A percentile compares a stretch with the other conserved stretches of the same genome.
These are phyloP conservation scores for Coelastrella sp. DNA, from an alignment of 139 green algal genomes.

Conservation along the genomic window DNA sequence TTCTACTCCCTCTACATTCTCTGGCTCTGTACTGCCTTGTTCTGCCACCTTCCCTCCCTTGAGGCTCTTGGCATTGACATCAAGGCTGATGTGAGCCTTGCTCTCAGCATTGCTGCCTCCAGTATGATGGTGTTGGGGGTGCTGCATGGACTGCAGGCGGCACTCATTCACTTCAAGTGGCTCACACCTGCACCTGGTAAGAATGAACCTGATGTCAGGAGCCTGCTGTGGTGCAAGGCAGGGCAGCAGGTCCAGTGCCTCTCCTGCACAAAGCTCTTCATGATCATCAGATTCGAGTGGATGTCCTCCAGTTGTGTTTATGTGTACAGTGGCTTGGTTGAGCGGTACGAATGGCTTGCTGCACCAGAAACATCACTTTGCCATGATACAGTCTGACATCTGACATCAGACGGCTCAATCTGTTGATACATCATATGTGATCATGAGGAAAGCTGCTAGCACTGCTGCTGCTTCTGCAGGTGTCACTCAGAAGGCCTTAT, in stretches of 20 bases:
- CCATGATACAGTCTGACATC: too few relatives aligned
- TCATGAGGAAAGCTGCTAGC: background rate
- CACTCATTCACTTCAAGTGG: conserved; percentile 53
- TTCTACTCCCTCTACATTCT: conserved; percentile 82
- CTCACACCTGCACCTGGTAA: conserved; percentile 32
- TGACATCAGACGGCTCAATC: background rate
- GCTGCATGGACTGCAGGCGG: conserved; percentile 64
- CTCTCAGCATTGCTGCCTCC: conserved; percentile 73
- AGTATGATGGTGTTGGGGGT: conserved; percentile 54
- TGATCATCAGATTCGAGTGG: too few relatives aligned
- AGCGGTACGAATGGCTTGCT: too few relatives aligned
- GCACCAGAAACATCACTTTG: too few relatives aligned
- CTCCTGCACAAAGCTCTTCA: too few relatives aligned
- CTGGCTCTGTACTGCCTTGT: conserved; percentile 86
- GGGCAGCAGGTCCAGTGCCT: too few relatives aligned
- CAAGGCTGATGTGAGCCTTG: conserved; percentile 78
- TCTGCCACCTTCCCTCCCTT: conserved; percentile 88
- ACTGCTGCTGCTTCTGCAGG: conserved; percentile 53
- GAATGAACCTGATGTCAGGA: too few relatives aligned
- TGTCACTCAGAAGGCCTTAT: conserved; percentile 47
- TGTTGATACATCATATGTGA: background rate
- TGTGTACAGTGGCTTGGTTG: too few relatives aligned
- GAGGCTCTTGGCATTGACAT: conserved; percentile 82
- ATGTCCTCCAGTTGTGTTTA: too few relatives aligned
- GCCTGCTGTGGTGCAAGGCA: too few relatives aligned